phyloP scores from a whole-genome alignment of 2,329 filamentous ascomycete genomes.

The Fusarium sp. region DNA sequence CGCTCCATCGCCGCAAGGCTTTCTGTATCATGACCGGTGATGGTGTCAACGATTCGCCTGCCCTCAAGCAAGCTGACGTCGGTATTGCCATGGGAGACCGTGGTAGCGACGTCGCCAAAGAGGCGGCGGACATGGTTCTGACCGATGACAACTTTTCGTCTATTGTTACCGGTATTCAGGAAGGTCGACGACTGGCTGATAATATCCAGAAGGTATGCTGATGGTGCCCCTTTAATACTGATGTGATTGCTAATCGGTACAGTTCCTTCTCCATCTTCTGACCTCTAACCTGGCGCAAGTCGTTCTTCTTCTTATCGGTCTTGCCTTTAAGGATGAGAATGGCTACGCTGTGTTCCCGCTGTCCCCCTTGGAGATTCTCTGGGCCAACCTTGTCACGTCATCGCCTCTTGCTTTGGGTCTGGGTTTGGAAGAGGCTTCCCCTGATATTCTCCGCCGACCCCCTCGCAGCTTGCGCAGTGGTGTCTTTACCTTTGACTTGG shows the following conservation, averaged over 20 bases:
- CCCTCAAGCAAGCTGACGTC: slow-evolving; percentile 78
- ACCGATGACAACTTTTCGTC: slow-evolving; percentile 91
- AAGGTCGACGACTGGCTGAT: slow-evolving; percentile 77
- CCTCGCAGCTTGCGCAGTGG: slow-evolving; percentile 72
- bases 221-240: background rate
- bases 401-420: slow-evolving; percentile 79
- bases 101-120: slow-evolving; percentile 80
- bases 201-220: slow-evolving; percentile 77
- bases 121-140: slow-evolving; percentile 88
- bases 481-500: slow-evolving; percentile 74
- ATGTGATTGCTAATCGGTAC: slow-evolving; percentile 27
- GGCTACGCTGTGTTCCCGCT: slow-evolving; percentile 76
- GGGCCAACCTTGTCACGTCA: slow-evolving; percentile 81
- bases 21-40: slow-evolving; percentile 83
- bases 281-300: slow-evolving; percentile 80
- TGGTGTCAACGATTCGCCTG: slow-evolving; percentile 81
- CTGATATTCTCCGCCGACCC: slow-evolving; percentile 75
- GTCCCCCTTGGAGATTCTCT: slow-evolving; percentile 79
- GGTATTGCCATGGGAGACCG: slow-evolving; percentile 81
- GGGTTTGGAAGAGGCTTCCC: slow-evolving; percentile 76
- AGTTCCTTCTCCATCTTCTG: slow-evolving; percentile 75
- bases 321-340: slow-evolving; percentile 74
- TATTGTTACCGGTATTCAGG: slow-evolving; percentile 78
- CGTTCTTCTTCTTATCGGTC: slow-evolving; percentile 74
- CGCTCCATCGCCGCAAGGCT: slow-evolving; percentile 75